Percentiles rank a stretch among this genome's conserved stretches.
Evolutionary conservation across 2,329 filamentous ascomycete genomes (phyloP).

Genomic region (Fusarium siculi): DNA sequence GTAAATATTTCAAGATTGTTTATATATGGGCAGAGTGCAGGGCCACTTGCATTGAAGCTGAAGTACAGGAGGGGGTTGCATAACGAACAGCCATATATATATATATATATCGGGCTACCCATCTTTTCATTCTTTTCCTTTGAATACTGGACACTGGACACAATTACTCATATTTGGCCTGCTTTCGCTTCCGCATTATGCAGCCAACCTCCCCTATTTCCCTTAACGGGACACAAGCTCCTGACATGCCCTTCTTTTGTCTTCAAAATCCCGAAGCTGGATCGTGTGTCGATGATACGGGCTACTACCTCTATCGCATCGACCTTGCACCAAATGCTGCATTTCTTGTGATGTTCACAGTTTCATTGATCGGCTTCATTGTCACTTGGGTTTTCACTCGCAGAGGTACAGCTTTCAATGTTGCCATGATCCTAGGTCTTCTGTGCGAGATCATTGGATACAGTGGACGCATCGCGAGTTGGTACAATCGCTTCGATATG

Average conservation of each 20-base stretch:
- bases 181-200: background rate
- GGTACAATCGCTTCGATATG: conserved; percentile 62
- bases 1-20: background rate
- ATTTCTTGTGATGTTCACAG: conserved; percentile 61
- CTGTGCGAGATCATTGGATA: conserved; percentile 69
- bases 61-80: background rate
- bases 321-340: conserved; percentile 61
- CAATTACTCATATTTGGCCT: background rate
- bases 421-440: conserved; percentile 65
- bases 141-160: background rate
- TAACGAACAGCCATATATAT: background rate
- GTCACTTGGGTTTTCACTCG: conserved; percentile 55
- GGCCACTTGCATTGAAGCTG: background rate
- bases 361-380: conserved; percentile 56
- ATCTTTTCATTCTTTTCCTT: background rate
- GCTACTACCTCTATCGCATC: conserved; percentile 63
- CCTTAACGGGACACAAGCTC: conserved; percentile 36
- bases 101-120: background rate
- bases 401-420: conserved; percentile 60
- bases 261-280: conserved; percentile 39
- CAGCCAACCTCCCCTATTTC: conserved; percentile 24
- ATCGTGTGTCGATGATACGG: conserved; percentile 47
- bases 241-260: conserved; percentile 42
- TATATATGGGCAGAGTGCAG: background rate
- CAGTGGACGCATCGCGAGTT: conserved; percentile 64